Conservation (phyloP, 2,329 filamentous ascomycete genomes). For the Diaporthe australafricana region DNA sequence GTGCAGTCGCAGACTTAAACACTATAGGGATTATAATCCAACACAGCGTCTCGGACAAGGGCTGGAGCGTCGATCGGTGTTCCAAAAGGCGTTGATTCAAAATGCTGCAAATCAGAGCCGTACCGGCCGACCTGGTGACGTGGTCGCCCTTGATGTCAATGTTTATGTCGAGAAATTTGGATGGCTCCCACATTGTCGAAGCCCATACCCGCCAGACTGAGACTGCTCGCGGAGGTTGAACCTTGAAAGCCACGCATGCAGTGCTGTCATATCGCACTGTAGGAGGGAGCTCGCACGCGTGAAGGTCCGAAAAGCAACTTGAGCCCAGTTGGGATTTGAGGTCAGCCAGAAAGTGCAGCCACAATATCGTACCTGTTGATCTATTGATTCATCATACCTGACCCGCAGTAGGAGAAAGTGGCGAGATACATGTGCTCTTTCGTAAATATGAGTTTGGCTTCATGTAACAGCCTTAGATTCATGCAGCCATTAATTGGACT, state of each 20-base stretch:
- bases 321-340: neutral
- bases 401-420: neutral
- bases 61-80: constrained; percentile 42
- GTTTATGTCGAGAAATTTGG: neutral
- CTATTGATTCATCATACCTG: neutral
- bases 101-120: constrained; percentile 43
- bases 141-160: constrained; percentile 24
- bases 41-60: constrained; percentile 47
- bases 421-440: neutral
- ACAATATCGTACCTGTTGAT: neutral
- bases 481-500: neutral
- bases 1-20: constrained; percentile 8
- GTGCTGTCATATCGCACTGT: neutral
- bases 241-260: neutral
- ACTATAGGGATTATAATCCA: constrained; percentile 47
- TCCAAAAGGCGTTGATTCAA: constrained; percentile 40
- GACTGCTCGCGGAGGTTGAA: neutral
- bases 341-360: neutral
- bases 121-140: constrained; percentile 38
- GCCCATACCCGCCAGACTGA: neutral
- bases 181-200: constrained; percentile 8
- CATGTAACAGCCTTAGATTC: neutral
- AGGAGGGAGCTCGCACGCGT: neutral
- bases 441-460: neutral
- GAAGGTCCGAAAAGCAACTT: neutral